These are phyloP conservation scores for Claviceps capensis DNA, from an alignment of 2,329 filamentous ascomycete species.

Conservation along the genomic window DNA sequence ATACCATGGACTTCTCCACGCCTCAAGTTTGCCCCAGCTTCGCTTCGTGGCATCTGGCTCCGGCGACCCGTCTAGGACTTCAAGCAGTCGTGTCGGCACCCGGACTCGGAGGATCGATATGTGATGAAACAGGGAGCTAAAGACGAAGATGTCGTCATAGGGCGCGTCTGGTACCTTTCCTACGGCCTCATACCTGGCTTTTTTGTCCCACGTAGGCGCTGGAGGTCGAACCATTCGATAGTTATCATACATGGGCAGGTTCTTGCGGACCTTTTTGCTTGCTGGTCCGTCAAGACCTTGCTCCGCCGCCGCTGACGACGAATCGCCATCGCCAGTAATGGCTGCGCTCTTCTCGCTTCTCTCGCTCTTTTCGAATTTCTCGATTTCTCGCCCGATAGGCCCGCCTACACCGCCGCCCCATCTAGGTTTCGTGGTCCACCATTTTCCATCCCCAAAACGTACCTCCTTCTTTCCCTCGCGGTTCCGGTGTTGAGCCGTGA, in stretches of 20 bases:
- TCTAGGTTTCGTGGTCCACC: conserved; percentile 47
- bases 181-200: conserved; percentile 43
- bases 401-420: conserved; percentile 52
- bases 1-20: conserved; percentile 47
- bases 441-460: conserved; percentile 42
- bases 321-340: conserved; percentile 32
- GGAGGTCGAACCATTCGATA: conserved; percentile 50
- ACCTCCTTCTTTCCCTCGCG: conserved; percentile 43
- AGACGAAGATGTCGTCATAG: conserved; percentile 48
- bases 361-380: conserved; percentile 11
- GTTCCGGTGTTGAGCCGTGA: conserved; percentile 50
- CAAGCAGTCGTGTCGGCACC: conserved; percentile 40
- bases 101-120: conserved; percentile 42
- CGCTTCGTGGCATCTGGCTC: conserved; percentile 19
- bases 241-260: conserved; percentile 45
- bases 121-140: conserved; percentile 50
- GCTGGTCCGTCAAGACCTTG: conserved; percentile 12
- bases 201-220: conserved; percentile 44
- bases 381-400: conserved; percentile 47
- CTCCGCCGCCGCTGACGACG: conserved; percentile 12
- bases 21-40: conserved; percentile 38
- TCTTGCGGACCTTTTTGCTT: conserved; percentile 39
- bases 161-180: conserved; percentile 32
- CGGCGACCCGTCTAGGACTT: conserved; percentile 34
- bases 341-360: conserved; percentile 29